Conservation (phyloP, 2,329 filamentous ascomycete species). For the Xylaria sp. region DNA sequence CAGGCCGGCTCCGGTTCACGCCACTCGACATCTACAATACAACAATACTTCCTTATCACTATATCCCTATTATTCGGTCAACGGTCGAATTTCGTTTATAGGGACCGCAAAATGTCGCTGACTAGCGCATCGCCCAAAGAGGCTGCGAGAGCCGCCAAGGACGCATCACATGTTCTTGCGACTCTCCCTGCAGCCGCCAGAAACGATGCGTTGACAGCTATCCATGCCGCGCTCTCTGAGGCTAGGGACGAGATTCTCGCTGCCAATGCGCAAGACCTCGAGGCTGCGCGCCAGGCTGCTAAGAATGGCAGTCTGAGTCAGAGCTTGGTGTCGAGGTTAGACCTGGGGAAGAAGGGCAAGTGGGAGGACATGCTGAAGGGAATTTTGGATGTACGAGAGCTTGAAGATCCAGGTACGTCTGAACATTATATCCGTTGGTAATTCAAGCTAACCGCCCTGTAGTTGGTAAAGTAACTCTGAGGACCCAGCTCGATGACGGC, state of each 20-base stretch:
- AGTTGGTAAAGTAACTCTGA: constrained; percentile 87
- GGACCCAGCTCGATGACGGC: constrained; percentile 86
- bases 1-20: constrained; percentile 29
- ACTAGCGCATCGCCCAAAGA: constrained; percentile 84
- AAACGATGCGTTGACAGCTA: constrained; percentile 84
- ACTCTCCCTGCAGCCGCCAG: constrained; percentile 79
- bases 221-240: constrained; percentile 78
- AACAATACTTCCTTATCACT: neutral
- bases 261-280: constrained; percentile 87
- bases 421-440: neutral
- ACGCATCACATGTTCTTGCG: constrained; percentile 83
- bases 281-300: constrained; percentile 76
- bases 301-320: constrained; percentile 79
- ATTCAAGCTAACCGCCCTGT: constrained; percentile 2
- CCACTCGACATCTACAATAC: constrained; percentile 7
- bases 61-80: neutral
- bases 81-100: neutral
- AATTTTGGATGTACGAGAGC: constrained; percentile 84
- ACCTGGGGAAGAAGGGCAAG: constrained; percentile 87
- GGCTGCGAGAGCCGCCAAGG: constrained; percentile 80
- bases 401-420: constrained; percentile 81
- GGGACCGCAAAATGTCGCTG: constrained; percentile 74
- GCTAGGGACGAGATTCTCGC: constrained; percentile 81
- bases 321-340: constrained; percentile 87
- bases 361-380: constrained; percentile 98